phyloP scores from a whole-genome alignment of 495 filamentous ascomycete genomes.

The Penicillium atrosanguineum region DNA sequence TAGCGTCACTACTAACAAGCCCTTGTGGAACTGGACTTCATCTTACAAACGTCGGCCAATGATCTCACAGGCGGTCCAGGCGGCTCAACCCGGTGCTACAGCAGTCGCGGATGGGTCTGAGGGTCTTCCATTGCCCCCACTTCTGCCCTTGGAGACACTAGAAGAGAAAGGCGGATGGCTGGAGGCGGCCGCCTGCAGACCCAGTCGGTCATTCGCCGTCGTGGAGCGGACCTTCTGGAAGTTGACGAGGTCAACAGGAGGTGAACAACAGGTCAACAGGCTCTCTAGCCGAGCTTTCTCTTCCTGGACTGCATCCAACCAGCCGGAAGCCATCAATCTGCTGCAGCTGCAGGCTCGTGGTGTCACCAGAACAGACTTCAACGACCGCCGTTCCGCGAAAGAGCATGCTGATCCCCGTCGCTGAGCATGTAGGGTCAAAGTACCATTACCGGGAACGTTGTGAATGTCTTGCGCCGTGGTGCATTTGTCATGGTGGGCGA shows the following conservation, averaged over 20 bases:
- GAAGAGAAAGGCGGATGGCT: slow-evolving; percentile 1
- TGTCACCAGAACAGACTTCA: slow-evolving; percentile 17
- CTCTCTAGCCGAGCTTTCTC: slow-evolving; percentile 1
- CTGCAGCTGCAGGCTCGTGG: slow-evolving; percentile 16
- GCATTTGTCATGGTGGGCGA: background rate
- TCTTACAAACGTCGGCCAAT: slow-evolving; percentile 20
- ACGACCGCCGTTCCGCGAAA: slow-evolving; percentile 13
- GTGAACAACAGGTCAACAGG: background rate
- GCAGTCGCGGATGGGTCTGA: slow-evolving; percentile 4
- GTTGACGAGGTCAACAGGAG: slow-evolving; percentile 1
- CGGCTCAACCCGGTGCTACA: slow-evolving; percentile 23
- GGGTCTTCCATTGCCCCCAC: background rate
- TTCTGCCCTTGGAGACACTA: background rate
- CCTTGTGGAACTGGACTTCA: slow-evolving; percentile 21
- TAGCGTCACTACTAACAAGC: slow-evolving; percentile 8
- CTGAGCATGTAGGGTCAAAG: background rate
- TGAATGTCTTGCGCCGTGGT: background rate
- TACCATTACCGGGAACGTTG: background rate
- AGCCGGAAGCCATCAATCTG: slow-evolving; percentile 15
- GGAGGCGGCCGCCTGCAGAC: slow-evolving; percentile 16
- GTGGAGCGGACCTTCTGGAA: slow-evolving; percentile 14
- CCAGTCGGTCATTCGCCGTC: slow-evolving; percentile 3
- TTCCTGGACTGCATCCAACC: slow-evolving; percentile 13
- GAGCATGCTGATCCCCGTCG: slow-evolving; percentile 1
- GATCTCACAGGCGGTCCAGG: slow-evolving; percentile 15